phyloP scores from a whole-genome alignment of 225 moss, liverwort and hornwort genomes.

The Bryoerythrophyllum caledonicum region DNA sequence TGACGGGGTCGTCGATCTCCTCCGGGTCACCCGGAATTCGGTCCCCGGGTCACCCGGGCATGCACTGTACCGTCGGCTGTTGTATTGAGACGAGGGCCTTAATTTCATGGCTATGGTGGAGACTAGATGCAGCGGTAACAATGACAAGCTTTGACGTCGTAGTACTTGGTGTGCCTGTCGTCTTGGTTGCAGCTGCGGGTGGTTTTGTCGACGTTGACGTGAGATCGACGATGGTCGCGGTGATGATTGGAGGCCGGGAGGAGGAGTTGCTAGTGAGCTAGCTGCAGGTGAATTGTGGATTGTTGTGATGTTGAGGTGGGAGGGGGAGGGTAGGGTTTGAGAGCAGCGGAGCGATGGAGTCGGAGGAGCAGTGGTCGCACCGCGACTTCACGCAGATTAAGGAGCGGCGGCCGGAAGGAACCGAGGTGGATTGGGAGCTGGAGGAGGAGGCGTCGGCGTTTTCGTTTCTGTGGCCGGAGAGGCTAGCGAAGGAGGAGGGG shows the following conservation, averaged over 20 bases:
- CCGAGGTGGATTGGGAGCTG: slow-evolving; percentile 35
- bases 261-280: neutral
- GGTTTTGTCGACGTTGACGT: neutral
- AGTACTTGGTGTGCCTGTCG: neutral
- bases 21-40: slow-evolving; percentile 21
- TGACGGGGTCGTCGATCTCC: neutral
- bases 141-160: too few species aligned
- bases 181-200: neutral
- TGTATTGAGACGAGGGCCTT: slow-evolving; percentile 9
- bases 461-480: slow-evolving; percentile 44
- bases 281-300: neutral
- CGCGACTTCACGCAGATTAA: slow-evolving; percentile 61
- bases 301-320: slow-evolving; percentile 19
- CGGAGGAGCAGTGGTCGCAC: slow-evolving; percentile 52
- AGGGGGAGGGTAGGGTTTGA: neutral
- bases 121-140: neutral
- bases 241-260: slow-evolving; percentile 4
- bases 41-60: slow-evolving; percentile 28
- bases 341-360: slow-evolving; percentile 28
- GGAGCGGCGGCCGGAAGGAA: slow-evolving; percentile 52
- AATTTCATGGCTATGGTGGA: slow-evolving; percentile 11
- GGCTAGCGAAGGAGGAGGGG: neutral
- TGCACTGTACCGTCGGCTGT: slow-evolving; percentile 43
- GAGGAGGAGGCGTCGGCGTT: slow-evolving; percentile 29
- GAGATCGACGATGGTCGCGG: neutral